Evolutionary conservation across 768 basidiomycete species (phyloP).

Genomic region (Suillus occidentalis): DNA sequence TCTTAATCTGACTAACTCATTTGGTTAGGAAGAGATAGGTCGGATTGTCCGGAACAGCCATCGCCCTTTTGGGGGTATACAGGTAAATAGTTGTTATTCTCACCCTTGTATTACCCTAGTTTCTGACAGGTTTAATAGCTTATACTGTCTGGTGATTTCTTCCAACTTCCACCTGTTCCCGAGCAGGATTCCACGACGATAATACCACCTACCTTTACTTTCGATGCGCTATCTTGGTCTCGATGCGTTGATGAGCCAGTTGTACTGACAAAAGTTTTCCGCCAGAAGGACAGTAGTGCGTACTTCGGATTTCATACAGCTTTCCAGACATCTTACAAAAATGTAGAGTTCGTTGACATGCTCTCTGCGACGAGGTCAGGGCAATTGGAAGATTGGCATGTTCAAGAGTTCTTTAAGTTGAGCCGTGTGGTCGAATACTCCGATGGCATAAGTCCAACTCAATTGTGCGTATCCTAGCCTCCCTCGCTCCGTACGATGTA

Average conservation of each 20-base stretch:
- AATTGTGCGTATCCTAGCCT: slow-evolving; percentile 53
- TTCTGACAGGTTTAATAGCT: slow-evolving; percentile 43
- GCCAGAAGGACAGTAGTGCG: slow-evolving; percentile 62
- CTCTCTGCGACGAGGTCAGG: slow-evolving; percentile 98
- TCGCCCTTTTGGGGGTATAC: slow-evolving; percentile 68
- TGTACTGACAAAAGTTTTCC: slow-evolving; percentile 64
- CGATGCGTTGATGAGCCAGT: slow-evolving; percentile 48
- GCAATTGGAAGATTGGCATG: slow-evolving; percentile 59
- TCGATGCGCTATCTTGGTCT: slow-evolving; percentile 64
- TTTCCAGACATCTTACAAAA: background rate
- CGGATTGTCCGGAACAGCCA: slow-evolving; percentile 39
- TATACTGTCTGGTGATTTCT: slow-evolving; percentile 77
- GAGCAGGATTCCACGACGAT: slow-evolving; percentile 47
- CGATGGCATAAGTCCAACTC: slow-evolving; percentile 86
- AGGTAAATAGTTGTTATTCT: slow-evolving; percentile 35
- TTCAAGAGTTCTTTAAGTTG: slow-evolving; percentile 65
- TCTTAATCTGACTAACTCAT: background rate
- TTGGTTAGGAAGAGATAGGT: slow-evolving; percentile 38
- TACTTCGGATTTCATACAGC: background rate
- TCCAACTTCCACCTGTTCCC: slow-evolving; percentile 74
- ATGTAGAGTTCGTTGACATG: slow-evolving; percentile 87
- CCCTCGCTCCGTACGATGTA: background rate
- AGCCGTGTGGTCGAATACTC: slow-evolving; percentile 64
- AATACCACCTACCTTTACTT: slow-evolving; percentile 58
- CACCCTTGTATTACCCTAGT: background rate